phyloP scores from a whole-genome alignment of 306 rosid species.

The Alnus rubra region DNA sequence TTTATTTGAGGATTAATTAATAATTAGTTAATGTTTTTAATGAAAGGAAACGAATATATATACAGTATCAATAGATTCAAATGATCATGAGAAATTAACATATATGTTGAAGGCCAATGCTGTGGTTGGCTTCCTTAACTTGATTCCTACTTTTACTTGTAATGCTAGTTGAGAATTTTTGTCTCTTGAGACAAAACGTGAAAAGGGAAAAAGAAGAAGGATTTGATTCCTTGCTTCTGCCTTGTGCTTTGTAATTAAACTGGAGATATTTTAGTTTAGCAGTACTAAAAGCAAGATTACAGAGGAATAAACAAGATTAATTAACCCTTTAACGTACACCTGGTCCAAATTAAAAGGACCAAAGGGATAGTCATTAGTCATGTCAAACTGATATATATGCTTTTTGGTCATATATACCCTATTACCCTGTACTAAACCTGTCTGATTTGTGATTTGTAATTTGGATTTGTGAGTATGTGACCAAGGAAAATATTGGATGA shows the following conservation, averaged over 20 bases:
- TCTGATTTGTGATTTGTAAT: no score
- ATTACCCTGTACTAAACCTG: background rate
- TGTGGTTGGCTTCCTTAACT: slow-evolving; percentile 32
- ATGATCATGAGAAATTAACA: slow-evolving; percentile 10
- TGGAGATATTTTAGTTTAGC: background rate
- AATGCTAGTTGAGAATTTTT: slow-evolving; percentile 35
- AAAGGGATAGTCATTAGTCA: background rate
- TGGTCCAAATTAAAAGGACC: background rate
- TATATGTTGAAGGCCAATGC: slow-evolving; percentile 21
- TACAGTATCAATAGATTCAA: slow-evolving; percentile 6
- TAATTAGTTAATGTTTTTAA: background rate
- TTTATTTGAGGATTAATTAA: background rate
- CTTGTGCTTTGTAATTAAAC: background rate
- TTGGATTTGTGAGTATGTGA: no score
- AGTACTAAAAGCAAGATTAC: background rate
- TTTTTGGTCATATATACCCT: background rate
- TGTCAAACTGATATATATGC: background rate
- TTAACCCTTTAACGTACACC: background rate
- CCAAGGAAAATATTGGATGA: no score
- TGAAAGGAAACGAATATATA: background rate
- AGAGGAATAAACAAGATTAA: background rate
- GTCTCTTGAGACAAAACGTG: slow-evolving; percentile 9
- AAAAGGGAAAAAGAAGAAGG: slow-evolving; percentile 14
- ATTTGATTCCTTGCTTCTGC: slow-evolving; percentile 37
- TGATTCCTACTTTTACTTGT: slow-evolving; percentile 46